A percentile compares a stretch with the other conserved stretches of the same genome.
Evolutionary conservation across 2,329 filamentous ascomycete species (phyloP).

Genomic region (Fusarium sp.): DNA sequence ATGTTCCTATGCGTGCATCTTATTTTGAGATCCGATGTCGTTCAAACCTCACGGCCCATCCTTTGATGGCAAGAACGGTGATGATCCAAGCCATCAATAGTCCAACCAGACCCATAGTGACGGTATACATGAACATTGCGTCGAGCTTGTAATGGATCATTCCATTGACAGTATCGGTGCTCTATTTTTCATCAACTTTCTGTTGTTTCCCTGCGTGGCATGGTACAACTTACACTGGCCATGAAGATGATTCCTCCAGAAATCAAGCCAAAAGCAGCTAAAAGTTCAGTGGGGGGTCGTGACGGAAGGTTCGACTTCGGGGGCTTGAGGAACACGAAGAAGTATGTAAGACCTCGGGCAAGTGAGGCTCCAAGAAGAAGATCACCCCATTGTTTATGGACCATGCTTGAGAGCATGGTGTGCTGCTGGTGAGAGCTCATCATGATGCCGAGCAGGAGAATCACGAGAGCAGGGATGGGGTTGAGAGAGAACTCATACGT

Average conservation of each 20-base stretch:
- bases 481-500: conserved; percentile 83
- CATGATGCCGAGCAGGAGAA: conserved; percentile 89
- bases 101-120: conserved; percentile 83
- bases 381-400: conserved; percentile 93
- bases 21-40: conserved; percentile 15
- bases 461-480: conserved; percentile 85
- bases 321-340: conserved; percentile 80
- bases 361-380: conserved; percentile 83
- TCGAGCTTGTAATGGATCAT: conserved; percentile 82
- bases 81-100: conserved; percentile 88
- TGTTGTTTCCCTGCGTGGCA: too few species aligned
- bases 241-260: conserved; percentile 92
- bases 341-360: conserved; percentile 80
- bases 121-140: conserved; percentile 92
- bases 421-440: conserved; percentile 92
- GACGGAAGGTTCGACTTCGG: conserved; percentile 82
- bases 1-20: background rate
- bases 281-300: conserved; percentile 88
- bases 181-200: conserved; percentile 54
- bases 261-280: conserved; percentile 86
- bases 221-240: conserved; percentile 72
- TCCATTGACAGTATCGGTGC: conserved; percentile 77
- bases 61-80: conserved; percentile 81
- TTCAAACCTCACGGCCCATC: conserved; percentile 74
- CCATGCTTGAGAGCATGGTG: conserved; percentile 86